Conservation (phyloP, 176 grass and related monocot genomes). For the Oryza rufipogon region DNA sequence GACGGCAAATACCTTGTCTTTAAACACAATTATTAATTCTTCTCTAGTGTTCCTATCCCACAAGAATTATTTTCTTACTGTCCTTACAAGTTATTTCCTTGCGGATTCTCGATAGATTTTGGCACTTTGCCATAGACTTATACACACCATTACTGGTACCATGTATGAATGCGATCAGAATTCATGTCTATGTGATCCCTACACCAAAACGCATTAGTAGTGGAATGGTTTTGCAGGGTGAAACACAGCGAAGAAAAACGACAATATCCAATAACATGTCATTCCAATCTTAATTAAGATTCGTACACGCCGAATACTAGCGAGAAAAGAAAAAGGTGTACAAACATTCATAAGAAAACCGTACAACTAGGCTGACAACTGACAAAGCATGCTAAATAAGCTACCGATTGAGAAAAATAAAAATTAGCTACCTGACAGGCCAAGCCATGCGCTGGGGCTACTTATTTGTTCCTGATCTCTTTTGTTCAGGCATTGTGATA, state of each 20-base stretch:
- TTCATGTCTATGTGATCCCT: too few relatives aligned
- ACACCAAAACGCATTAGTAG: neutral
- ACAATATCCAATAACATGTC: neutral
- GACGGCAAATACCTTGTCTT: neutral
- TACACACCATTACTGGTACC: neutral
- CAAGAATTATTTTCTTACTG: too few relatives aligned
- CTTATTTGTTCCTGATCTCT: conserved; percentile 47
- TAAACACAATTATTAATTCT: neutral
- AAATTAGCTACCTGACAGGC: conserved; percentile 26
- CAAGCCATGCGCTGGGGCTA: conserved; percentile 25
- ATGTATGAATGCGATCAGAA: neutral
- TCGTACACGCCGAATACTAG: neutral
- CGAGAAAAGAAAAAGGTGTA: neutral
- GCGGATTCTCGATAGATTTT: too few relatives aligned
- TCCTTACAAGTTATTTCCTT: neutral
- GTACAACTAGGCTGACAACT: neutral
- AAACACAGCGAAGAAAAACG: neutral
- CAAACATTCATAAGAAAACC: conserved; percentile 23
- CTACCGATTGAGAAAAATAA: conserved; percentile 21
- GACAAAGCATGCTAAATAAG: conserved; percentile 25
- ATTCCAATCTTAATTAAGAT: neutral
- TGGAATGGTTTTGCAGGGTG: neutral
- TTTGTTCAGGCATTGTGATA: conserved; percentile 25
- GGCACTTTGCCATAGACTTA: too few relatives aligned
- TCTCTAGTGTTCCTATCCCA: neutral